phyloP scores from a whole-genome alignment of 75 land plant genomes.

The Adiantum capillusveneris region DNA sequence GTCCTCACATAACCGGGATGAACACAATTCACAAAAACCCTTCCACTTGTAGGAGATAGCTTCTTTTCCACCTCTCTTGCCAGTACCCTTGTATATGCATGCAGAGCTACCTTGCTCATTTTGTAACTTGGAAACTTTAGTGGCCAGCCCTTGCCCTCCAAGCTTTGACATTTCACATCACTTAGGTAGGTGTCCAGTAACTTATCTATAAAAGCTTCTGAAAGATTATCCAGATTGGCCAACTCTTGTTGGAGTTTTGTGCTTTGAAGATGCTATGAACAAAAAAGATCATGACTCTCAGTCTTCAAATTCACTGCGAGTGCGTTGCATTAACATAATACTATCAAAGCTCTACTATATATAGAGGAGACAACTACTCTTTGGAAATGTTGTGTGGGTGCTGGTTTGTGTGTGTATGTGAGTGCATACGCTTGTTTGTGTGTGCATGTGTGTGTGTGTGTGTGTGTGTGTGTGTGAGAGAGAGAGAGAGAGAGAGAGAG shows the following conservation, averaged over 20 bases:
- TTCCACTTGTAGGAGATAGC: not conserved
- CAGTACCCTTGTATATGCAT: conserved; percentile 21
- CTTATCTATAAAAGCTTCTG: conserved; percentile 10
- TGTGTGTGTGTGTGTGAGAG: not conserved
- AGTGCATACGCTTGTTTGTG: not conserved
- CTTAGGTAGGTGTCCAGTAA: conserved; percentile 11
- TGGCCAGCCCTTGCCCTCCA: conserved; percentile 20
- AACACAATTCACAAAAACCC: conserved; percentile 10
- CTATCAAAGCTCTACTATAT: not conserved
- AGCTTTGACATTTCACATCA: conserved; percentile 11
- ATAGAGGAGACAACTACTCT: not conserved
- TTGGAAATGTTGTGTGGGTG: not conserved
- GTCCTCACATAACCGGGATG: conserved; percentile 18
- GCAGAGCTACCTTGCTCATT: conserved; percentile 23
- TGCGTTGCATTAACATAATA: too few relatives aligned
- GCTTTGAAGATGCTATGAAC: conserved; percentile 4
- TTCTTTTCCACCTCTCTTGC: conserved; percentile 7
- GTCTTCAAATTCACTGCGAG: too few relatives aligned
- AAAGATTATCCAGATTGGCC: conserved; percentile 8
- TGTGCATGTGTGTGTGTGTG: not conserved
- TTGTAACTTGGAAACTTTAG: conserved; percentile 1
- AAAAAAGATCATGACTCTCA: not conserved
- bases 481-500: not conserved
- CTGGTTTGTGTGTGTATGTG: not conserved
- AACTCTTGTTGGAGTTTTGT: conserved; percentile 2